phyloP scores from a whole-genome alignment of 768 basidiomycete species.

The Panellus pusillus region DNA sequence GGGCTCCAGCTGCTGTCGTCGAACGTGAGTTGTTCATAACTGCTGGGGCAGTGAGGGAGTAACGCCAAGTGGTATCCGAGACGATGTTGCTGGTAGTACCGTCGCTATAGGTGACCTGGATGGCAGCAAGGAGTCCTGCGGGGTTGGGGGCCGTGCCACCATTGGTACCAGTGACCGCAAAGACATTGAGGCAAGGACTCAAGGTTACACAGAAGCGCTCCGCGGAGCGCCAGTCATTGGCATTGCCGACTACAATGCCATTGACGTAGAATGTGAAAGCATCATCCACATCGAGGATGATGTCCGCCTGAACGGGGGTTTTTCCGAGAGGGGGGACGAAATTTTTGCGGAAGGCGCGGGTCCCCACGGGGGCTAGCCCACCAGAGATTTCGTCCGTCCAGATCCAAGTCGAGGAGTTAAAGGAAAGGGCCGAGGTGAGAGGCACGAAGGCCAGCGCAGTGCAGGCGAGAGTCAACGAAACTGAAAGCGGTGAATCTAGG shows the following conservation, averaged over 20 bases:
- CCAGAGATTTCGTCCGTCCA: slow-evolving; percentile 26
- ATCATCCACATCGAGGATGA: slow-evolving; percentile 32
- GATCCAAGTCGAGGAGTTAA: slow-evolving; percentile 25
- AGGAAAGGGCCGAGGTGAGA: background rate
- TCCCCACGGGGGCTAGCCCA: slow-evolving; percentile 20
- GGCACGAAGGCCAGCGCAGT: slow-evolving; percentile 14
- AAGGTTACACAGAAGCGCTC: slow-evolving; percentile 31
- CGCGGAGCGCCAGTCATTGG: slow-evolving; percentile 17
- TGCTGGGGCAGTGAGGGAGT: slow-evolving; percentile 23
- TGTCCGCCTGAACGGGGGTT: slow-evolving; percentile 28
- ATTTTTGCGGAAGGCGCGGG: slow-evolving; percentile 28
- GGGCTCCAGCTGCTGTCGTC: slow-evolving; percentile 32
- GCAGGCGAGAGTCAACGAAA: background rate
- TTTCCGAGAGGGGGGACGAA: slow-evolving; percentile 25
- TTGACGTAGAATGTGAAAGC: slow-evolving; percentile 33
- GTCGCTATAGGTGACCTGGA: slow-evolving; percentile 31
- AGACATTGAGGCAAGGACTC: slow-evolving; percentile 28
- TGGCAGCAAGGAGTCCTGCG: slow-evolving; percentile 30
- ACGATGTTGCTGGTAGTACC: slow-evolving; percentile 29
- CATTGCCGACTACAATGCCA: slow-evolving; percentile 26
- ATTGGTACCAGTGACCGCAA: slow-evolving; percentile 30
- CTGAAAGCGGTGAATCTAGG: background rate
- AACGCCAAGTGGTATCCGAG: slow-evolving; percentile 32
- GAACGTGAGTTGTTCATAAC: slow-evolving; percentile 28
- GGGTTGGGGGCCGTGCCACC: slow-evolving; percentile 14